Percentiles rank a stretch among this genome's conserved stretches.
phyloP scores from a whole-genome alignment of 2,329 filamentous ascomycete species.

The Hansfordia pulvinata region DNA sequence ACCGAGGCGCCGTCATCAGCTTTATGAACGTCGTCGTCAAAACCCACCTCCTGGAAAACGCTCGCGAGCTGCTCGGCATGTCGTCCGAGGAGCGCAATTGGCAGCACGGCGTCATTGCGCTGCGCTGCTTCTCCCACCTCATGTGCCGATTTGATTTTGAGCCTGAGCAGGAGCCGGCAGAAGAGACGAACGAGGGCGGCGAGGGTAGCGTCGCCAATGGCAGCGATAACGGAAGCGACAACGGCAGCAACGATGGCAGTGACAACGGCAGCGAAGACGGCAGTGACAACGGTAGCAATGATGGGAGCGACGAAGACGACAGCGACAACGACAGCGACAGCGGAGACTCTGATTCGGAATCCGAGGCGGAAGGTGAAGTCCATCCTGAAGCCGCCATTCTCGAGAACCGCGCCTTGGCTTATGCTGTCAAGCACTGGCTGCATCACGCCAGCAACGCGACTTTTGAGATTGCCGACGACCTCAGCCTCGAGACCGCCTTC shows the following conservation, averaged over 20 bases:
- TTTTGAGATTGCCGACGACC: constrained; percentile 23
- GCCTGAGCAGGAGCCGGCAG: constrained; percentile 6
- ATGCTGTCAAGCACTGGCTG: constrained; percentile 26
- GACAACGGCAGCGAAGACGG: too few relatives aligned
- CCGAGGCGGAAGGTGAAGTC: constrained; percentile 7
- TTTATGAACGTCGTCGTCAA: constrained; percentile 23
- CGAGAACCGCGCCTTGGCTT: constrained; percentile 14
- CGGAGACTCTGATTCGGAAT: constrained; percentile 3
- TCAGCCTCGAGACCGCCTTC: constrained; percentile 23
- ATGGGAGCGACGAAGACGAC: constrained; percentile 1
- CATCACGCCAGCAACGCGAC: constrained; percentile 26
- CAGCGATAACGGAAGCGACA: constrained; percentile 1
- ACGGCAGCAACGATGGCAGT: constrained; percentile 1
- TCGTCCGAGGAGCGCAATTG: constrained; percentile 23
- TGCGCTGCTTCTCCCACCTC: constrained; percentile 22
- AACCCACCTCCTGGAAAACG: constrained; percentile 23
- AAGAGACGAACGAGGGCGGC: not conserved
- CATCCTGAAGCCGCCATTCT: constrained; percentile 16
- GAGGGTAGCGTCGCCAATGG: constrained; percentile 1
- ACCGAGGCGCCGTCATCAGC: constrained; percentile 9
- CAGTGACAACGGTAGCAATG: constrained; percentile 1
- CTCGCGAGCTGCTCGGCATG: constrained; percentile 18
- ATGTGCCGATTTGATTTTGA: constrained; percentile 18
- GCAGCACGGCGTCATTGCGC: constrained; percentile 25
- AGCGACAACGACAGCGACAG: constrained; percentile 4